These are phyloP conservation scores for Yamadazyma taylorii DNA, from an alignment of 1,139 yeast genomes.

Conservation along the genomic window DNA sequence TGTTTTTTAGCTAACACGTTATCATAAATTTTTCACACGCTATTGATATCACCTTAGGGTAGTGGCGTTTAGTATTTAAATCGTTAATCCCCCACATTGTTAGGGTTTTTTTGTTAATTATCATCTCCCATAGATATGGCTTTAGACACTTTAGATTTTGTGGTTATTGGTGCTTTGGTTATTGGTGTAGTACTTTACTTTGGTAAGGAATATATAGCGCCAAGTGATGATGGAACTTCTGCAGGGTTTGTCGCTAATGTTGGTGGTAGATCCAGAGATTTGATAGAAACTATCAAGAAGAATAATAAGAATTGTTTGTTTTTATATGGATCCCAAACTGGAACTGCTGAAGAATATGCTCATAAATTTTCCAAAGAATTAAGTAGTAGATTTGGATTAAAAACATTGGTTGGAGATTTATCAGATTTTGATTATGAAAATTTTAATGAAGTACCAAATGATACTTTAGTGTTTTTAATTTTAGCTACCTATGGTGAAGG, in stretches of 20 bases:
- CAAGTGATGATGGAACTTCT: conserved; percentile 28
- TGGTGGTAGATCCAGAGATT: conserved; percentile 51
- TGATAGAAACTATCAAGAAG: conserved; percentile 59
- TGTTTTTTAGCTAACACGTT: too few species aligned
- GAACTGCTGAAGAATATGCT: conserved; percentile 98
- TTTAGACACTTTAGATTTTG: conserved; percentile 68
- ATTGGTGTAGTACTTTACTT: conserved; percentile 65
- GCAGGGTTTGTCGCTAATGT: conserved; percentile 44
- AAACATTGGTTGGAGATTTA: conserved; percentile 83
- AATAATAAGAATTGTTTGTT: conserved; percentile 76
- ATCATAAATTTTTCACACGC: too few species aligned
- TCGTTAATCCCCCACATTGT: neutral
- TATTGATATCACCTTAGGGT: too few species aligned
- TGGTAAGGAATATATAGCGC: conserved; percentile 60
- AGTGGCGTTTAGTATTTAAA: neutral
- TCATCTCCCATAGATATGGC: conserved; percentile 27
- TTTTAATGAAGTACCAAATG: conserved; percentile 53
- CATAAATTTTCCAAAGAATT: conserved; percentile 87
- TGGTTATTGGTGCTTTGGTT: conserved; percentile 65
- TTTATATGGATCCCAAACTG: conserved; percentile 96
- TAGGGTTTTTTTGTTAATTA: too few species aligned
- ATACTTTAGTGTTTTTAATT: conserved; percentile 65
- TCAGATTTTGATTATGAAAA: conserved; percentile 83
- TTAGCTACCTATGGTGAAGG: conserved; percentile 98
- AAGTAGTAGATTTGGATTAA: conserved; percentile 75